Conservation (phyloP, 2,329 filamentous ascomycete genomes). For the Sphaerulina musiva region DNA sequence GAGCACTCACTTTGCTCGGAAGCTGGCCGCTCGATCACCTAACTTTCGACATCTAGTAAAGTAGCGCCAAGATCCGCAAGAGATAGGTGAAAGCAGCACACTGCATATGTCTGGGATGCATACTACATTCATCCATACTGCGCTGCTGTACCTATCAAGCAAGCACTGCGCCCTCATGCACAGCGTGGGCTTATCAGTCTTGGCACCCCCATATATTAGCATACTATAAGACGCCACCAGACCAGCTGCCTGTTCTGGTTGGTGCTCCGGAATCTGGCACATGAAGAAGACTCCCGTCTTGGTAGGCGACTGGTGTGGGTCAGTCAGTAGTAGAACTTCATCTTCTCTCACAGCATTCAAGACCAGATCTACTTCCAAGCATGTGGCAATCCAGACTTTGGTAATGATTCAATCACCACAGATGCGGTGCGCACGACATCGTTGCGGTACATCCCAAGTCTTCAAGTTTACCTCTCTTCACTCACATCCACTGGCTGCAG, state of each 20-base stretch:
- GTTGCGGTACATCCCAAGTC: not conserved
- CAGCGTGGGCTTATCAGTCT: not conserved
- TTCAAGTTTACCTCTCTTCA: not conserved
- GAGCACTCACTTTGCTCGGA: too few species aligned
- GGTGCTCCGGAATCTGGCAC: not conserved
- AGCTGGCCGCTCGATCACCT: too few species aligned
- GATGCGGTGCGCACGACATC: not conserved
- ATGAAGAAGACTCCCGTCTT: not conserved
- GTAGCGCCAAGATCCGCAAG: too few species aligned
- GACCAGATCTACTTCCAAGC: not conserved
- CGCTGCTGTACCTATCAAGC: not conserved
- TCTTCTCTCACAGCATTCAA: not conserved
- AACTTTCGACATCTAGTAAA: too few species aligned
- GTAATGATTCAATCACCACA: not conserved
- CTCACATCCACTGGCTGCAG: not conserved
- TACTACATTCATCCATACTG: too few species aligned
- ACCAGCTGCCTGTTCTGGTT: slow-evolving; percentile 6
- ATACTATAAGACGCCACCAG: not conserved
- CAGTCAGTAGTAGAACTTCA: not conserved
- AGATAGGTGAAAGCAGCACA: too few species aligned
- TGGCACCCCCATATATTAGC: not conserved
- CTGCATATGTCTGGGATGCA: too few species aligned
- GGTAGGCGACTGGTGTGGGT: not conserved
- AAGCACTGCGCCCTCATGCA: slow-evolving; percentile 2
- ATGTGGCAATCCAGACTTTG: not conserved